phyloP scores from a whole-genome alignment of 176 grass and related monocot species.

The Pontederia crassipes region DNA sequence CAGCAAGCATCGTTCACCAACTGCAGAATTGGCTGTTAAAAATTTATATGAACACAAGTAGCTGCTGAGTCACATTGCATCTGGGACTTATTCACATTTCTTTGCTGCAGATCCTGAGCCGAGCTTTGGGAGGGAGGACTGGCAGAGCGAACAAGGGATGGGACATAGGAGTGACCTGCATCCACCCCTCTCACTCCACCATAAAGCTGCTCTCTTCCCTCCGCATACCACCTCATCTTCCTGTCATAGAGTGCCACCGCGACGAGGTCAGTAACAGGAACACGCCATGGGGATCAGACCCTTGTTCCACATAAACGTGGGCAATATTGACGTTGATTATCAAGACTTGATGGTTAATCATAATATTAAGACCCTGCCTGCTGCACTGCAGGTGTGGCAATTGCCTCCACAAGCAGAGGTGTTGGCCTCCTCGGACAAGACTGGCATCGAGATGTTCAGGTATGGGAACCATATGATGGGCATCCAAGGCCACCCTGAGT shows the following conservation, averaged over 20 bases:
- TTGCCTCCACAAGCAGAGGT: conserved; percentile 33
- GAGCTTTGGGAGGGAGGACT: conserved; percentile 29
- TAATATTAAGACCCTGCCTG: background rate
- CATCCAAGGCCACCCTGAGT: conserved; percentile 63
- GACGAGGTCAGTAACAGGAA: conserved; percentile 32
- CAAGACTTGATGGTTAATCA: too few species aligned
- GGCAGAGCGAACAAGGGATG: conserved; percentile 25
- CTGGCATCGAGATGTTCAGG: conserved; percentile 45
- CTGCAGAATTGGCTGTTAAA: too few species aligned
- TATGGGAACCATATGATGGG: conserved; percentile 37
- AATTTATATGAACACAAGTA: too few species aligned
- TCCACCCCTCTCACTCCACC: background rate
- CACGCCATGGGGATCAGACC: too few species aligned
- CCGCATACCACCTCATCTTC: background rate
- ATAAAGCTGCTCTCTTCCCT: background rate
- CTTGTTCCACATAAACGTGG: too few species aligned
- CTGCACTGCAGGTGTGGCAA: conserved; percentile 34
- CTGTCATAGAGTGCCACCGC: conserved; percentile 46
- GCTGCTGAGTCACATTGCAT: too few species aligned
- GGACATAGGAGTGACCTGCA: conserved; percentile 41
- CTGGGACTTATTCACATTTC: too few species aligned
- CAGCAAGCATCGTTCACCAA: too few species aligned
- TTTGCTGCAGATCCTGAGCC: conserved; percentile 24
- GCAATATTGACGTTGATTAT: too few species aligned
- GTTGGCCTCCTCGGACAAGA: conserved; percentile 47